phyloP scores from a whole-genome alignment of 2,329 filamentous ascomycete species.

The Aureobasidium lini region DNA sequence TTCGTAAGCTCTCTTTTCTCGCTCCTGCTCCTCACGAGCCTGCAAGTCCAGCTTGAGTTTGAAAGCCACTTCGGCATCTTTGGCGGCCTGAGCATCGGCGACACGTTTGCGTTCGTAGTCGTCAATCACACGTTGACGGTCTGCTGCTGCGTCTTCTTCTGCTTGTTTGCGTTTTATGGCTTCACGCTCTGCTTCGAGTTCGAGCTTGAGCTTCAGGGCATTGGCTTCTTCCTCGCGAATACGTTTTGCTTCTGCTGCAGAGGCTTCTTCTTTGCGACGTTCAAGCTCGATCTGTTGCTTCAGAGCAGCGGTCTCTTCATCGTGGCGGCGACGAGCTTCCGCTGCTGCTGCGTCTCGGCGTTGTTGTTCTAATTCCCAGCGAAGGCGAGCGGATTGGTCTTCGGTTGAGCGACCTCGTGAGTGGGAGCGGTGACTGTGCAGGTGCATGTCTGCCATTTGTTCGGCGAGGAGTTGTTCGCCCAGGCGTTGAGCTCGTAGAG shows the following conservation, averaged over 20 bases:
- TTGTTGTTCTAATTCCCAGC: constrained; percentile 25
- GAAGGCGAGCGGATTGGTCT: not conserved
- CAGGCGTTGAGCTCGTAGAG: not conserved
- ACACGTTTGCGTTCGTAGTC: constrained; percentile 26
- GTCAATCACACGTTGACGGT: constrained; percentile 30
- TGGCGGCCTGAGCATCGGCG: not conserved
- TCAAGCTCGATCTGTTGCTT: constrained; percentile 25
- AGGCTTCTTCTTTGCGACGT: constrained; percentile 16
- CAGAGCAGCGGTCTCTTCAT: not conserved
- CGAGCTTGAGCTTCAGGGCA: constrained; percentile 17
- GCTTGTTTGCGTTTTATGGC: constrained; percentile 29
- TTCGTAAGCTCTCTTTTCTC: constrained; percentile 15
- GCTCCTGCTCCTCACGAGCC: constrained; percentile 6
- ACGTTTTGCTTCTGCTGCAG: constrained; percentile 19
- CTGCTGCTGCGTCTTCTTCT: constrained; percentile 22
- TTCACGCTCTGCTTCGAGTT: not conserved
- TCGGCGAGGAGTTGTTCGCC: constrained; percentile 15
- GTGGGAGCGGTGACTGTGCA: constrained; percentile 26
- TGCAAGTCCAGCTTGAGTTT: not conserved
- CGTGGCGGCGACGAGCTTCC: constrained; percentile 13
- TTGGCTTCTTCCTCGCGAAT: constrained; percentile 33
- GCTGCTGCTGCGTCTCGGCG: not conserved
- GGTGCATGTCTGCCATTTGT: constrained; percentile 24
- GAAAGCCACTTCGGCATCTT: not conserved
- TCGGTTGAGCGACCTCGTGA: constrained; percentile 24